Conservation (phyloP, 2,329 filamentous ascomycete species). For the Tolypocladium amazonense region DNA sequence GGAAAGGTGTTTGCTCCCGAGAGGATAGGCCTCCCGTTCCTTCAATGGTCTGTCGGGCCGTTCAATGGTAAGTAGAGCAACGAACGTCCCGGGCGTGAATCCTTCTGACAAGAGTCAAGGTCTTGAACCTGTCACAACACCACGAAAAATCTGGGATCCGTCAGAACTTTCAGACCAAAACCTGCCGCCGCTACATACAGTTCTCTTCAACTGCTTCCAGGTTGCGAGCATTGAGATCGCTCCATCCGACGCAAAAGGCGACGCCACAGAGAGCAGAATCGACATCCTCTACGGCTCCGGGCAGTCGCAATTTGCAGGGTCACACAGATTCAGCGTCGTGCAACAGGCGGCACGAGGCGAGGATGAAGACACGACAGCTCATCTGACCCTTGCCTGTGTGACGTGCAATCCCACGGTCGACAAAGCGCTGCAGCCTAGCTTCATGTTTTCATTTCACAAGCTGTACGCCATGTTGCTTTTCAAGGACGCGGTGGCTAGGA, state of each 20-base stretch:
- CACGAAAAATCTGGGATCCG: slow-evolving; percentile 7
- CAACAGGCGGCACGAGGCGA: slow-evolving; percentile 1
- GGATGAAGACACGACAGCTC: background rate
- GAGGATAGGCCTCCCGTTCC: slow-evolving; percentile 6
- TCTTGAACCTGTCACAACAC: background rate
- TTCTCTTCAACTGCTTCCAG: slow-evolving; percentile 17
- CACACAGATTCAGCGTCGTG: slow-evolving; percentile 17
- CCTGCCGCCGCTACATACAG: slow-evolving; percentile 9
- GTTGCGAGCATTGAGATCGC: slow-evolving; percentile 7
- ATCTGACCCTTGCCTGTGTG: slow-evolving; percentile 12
- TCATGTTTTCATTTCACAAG: slow-evolving; percentile 12
- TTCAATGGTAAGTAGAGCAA: background rate
- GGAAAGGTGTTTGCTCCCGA: slow-evolving; percentile 17
- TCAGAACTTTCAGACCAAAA: slow-evolving; percentile 8
- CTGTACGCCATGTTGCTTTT: slow-evolving; percentile 15
- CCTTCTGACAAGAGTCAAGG: background rate
- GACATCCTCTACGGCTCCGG: slow-evolving; percentile 19
- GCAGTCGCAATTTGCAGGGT: slow-evolving; percentile 12
- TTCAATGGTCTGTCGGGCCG: background rate
- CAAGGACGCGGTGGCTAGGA: slow-evolving; percentile 10
- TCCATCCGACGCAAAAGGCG: background rate
- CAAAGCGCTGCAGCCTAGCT: slow-evolving; percentile 4
- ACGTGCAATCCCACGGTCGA: slow-evolving; percentile 15
- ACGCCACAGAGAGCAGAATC: slow-evolving; percentile 11
- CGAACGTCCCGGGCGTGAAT: background rate